Percentiles rank a stretch among this genome's conserved stretches.
Evolutionary conservation across 129 eudicot genomes (phyloP).

Genomic region (Mikania micrantha): DNA sequence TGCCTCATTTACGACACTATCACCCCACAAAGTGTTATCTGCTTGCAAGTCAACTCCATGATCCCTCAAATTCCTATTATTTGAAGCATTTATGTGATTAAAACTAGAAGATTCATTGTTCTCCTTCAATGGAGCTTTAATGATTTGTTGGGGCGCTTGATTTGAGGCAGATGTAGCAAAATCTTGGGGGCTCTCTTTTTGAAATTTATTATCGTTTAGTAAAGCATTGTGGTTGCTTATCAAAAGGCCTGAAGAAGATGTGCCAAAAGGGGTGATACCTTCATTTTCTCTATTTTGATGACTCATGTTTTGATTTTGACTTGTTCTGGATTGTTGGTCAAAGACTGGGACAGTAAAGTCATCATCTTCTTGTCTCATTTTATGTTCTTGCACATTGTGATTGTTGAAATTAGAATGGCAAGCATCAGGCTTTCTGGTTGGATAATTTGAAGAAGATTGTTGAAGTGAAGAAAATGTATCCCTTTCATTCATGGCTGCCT

Average conservation of each 20-base stretch:
- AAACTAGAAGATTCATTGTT: conserved; percentile 23
- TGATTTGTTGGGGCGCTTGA: conserved; percentile 19
- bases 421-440: conserved; percentile 33
- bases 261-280: conserved; percentile 23
- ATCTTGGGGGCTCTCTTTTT: conserved; percentile 26
- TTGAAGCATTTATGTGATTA: conserved; percentile 18
- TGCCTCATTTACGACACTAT: conserved; percentile 26
- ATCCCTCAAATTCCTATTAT: conserved; percentile 26
- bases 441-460: conserved; percentile 38
- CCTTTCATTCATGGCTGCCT: conserved; percentile 58
- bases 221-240: conserved; percentile 19
- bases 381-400: conserved; percentile 41
- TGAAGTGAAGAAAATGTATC: conserved; percentile 36
- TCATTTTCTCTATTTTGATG: conserved; percentile 29
- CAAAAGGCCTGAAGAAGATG: conserved; percentile 18
- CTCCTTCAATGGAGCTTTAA: conserved; percentile 32
- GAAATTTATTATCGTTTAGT: conserved; percentile 24
- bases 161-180: conserved; percentile 34
- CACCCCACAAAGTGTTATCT: conserved; percentile 28
- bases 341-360: conserved; percentile 77
- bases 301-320: conserved; percentile 27
- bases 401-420: conserved; percentile 38
- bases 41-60: conserved; percentile 31
- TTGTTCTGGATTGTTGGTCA: conserved; percentile 43
- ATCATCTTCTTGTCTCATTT: conserved; percentile 58